Evolutionary conservation across 305 asterid genomes (phyloP), one percentile per base, ranked within the genome.

Genomic region (Salvia sclarea): DNA sequence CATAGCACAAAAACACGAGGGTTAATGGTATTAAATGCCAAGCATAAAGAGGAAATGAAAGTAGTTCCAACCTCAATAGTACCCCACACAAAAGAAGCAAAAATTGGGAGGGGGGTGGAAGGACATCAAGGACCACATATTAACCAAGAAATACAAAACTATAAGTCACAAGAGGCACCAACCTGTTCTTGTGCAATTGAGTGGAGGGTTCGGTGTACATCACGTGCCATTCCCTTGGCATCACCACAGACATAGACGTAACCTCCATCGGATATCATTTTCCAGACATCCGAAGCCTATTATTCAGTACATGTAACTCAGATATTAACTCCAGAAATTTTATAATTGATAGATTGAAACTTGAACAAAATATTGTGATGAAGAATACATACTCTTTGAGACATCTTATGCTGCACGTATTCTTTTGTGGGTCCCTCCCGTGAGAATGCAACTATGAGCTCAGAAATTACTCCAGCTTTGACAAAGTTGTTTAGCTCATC

Each of bases 201-300:
- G 78, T 92, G 97, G 73, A 92, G 98, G 49, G 90, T 90, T 60
- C 98, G 85, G 77, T 92, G 96, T 48, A 92, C 98, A 30, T 92
- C 98, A 65, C 87, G 87, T 20, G 98, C 97, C 98, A 92, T 92
- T 81, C 98, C 97, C 80, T 92, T 92, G 71, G 98, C 98, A 78
- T 92, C 98, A 64, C 98, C 98, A 31, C 98, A 92, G 10, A 90
- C 98, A n/a, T 92, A 92, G 0, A 92, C 55, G 20, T 90, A 93
- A 20, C 86, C 97, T 63, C 96, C 98, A 64, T 80, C 84, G 0
- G 93, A 88, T 61, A 90, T 87, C 79, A 88, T 71, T 72, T 78
- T 86, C 98, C 98, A 93, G 24, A 93, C 67, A 58, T 86, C 94
- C 4, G 89, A 74, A 54, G 97, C 96, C 98, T 92, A 80, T 41